These are phyloP conservation scores for Thelonectria blattea DNA, from an alignment of 2,329 filamentous ascomycete species.

Conservation along the genomic window DNA sequence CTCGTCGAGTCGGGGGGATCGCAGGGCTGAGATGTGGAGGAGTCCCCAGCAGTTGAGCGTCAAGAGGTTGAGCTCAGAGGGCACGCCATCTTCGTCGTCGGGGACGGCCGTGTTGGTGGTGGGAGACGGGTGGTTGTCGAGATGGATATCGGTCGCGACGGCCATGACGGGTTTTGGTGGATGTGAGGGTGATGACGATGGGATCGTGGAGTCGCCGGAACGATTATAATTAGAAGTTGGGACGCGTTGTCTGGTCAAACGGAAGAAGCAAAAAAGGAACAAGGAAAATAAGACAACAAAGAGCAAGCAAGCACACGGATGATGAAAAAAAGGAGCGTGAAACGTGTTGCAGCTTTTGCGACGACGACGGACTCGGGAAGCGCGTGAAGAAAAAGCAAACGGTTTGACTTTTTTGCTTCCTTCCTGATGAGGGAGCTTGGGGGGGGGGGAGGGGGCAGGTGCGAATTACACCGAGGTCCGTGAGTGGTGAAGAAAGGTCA, in stretches of 20 bases:
- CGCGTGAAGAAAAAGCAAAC: neutral
- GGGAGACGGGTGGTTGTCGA: slow-evolving; percentile 29
- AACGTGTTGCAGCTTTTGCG: neutral
- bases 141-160: slow-evolving; percentile 27
- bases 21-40: slow-evolving; percentile 81
- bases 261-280: neutral
- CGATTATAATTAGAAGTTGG: neutral
- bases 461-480: neutral
- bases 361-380: too few species aligned
- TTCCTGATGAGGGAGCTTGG: too few species aligned
- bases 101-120: slow-evolving; percentile 25
- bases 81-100: slow-evolving; percentile 43
- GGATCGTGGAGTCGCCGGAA: neutral
- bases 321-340: slow-evolving; percentile 3
- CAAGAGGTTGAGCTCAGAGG: slow-evolving; percentile 74
- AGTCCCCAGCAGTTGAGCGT: slow-evolving; percentile 98
- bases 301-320: neutral
- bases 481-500: neutral
- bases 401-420: neutral
- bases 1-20: slow-evolving; percentile 77
- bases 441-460: neutral
- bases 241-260: neutral
- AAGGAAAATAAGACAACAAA: neutral
- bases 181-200: neutral
- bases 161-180: slow-evolving; percentile 24